Evolutionary conservation across 768 basidiomycete genomes (phyloP).

Genomic region (Botryobasidium botryosum): DNA sequence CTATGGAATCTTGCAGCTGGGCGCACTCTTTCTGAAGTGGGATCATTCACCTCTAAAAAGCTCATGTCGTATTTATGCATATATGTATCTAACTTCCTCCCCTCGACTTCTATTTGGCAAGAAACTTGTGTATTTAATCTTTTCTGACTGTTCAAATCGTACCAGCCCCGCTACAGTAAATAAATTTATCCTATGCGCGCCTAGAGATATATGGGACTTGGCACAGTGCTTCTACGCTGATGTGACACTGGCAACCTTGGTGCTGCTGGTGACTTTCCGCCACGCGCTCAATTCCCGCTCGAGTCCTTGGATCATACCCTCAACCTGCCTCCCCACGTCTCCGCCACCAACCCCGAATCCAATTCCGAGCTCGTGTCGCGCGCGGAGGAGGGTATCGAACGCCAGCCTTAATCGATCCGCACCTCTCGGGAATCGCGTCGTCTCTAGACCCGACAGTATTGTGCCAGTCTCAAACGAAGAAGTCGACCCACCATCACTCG

Average conservation of each 20-base stretch:
- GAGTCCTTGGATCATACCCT: constrained; percentile 39
- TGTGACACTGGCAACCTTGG: too few relatives aligned
- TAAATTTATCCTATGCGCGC: too few relatives aligned
- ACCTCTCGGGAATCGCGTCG: constrained; percentile 5
- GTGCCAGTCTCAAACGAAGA: background rate
- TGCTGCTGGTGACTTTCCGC: too few relatives aligned
- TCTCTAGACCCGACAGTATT: background rate
- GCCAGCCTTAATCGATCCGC: constrained; percentile 43
- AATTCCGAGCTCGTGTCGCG: constrained; percentile 40
- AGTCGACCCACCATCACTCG: background rate
- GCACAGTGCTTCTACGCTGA: too few relatives aligned
- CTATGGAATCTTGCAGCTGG: too few relatives aligned
- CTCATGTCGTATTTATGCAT: too few relatives aligned
- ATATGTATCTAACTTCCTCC: too few relatives aligned
- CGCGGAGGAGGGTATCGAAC: constrained; percentile 42
- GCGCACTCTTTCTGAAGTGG: too few relatives aligned
- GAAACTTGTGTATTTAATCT: too few relatives aligned
- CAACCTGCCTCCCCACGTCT: constrained; percentile 43
- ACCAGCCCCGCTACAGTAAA: background rate
- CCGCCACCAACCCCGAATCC: constrained; percentile 71
- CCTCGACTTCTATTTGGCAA: too few relatives aligned
- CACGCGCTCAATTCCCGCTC: constrained; percentile 63
- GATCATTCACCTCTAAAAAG: too few relatives aligned
- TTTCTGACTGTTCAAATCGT: background rate
- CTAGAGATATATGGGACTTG: too few relatives aligned